Base-by-base conservation (phyloP, 768 basidiomycete species). In the Phlegmacium glaucopus region DNA sequence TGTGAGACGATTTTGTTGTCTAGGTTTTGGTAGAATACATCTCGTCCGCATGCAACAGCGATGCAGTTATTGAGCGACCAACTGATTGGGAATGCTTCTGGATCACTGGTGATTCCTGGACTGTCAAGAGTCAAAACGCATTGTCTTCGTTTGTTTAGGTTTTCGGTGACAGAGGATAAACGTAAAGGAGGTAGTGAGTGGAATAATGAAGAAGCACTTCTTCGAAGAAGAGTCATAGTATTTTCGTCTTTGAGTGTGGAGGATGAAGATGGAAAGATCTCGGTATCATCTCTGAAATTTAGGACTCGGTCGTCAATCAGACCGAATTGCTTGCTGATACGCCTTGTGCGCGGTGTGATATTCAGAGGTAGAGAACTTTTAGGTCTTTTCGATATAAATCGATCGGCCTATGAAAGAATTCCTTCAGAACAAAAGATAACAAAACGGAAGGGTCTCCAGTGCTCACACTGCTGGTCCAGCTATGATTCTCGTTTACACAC, bases 21-120 rank as follows among this genome's bases (percentile, higher is more conserved):
- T 9, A 83, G 72, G 54, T 85, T 73, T 58, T 85, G 83, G 51
- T 79, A 81, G 61, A 78, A 85, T 10, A 85, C 72, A 10, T 82
- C 75, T 44, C 68, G 66, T 15, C 67, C 74, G 60, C 82, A 86
- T 11, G 80, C 78, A 15, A 86, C 82, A 1, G 82, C 80, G 40
- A 86, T 85, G 44, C 70, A 63, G 51, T 85, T 84, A 4, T 67
- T 66, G 25, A 49, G 62, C 2, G 83, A 85, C 83, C 84, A 86
- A 30, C 75, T 68, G 47, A 85, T 77, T 3, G 83, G 78, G 53
- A 71, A 78, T 3, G 82, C 77, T 44, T 78, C 76, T 8, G 72
- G 66, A 50, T 82, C 74, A 6, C 65, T 61, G 7, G 77, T 71
- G 18, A 85, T 75, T 4, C 81, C 82, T 0, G 83, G 84, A 11